Conservation (phyloP, 352 stramenopile species). For the Globisporangium spiculum region DNA sequence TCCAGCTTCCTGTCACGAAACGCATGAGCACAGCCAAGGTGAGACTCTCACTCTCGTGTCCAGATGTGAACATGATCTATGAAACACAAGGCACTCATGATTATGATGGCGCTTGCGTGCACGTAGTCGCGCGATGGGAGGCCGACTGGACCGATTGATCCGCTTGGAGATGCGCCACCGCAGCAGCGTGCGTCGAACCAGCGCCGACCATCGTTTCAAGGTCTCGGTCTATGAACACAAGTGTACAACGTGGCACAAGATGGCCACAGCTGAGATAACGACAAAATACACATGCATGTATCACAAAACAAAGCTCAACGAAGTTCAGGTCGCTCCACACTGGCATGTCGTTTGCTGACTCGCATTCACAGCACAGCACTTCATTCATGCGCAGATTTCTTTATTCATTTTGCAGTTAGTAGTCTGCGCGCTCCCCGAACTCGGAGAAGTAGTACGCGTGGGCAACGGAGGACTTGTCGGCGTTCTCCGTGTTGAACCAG, state of each 20-base stretch:
- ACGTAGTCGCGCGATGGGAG: slow-evolving; percentile 48
- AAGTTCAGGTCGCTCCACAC: background rate
- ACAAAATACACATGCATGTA: background rate
- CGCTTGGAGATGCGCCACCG: slow-evolving; percentile 41
- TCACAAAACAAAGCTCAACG: background rate
- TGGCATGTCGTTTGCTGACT: background rate
- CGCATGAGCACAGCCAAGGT: slow-evolving; percentile 53
- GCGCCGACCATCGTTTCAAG: slow-evolving; percentile 49
- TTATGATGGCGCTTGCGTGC: background rate
- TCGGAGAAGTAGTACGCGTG: slow-evolving; percentile 77
- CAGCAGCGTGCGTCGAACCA: slow-evolving; percentile 46
- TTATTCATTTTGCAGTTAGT: slow-evolving; percentile 18
- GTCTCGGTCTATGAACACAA: slow-evolving; percentile 41
- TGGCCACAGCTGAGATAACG: background rate
- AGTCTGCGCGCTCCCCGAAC: slow-evolving; percentile 55
- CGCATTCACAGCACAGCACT: background rate
- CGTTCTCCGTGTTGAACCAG: slow-evolving; percentile 65
- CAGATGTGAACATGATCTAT: background rate
- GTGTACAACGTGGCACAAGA: background rate
- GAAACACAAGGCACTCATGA: background rate
- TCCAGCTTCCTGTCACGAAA: slow-evolving; percentile 44
- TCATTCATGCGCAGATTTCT: background rate
- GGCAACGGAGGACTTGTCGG: slow-evolving; percentile 53
- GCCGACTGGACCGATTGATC: slow-evolving; percentile 49
- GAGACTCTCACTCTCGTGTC: background rate